Evolutionary conservation across 306 rosid species (phyloP).

Genomic region (Delonix regia): DNA sequence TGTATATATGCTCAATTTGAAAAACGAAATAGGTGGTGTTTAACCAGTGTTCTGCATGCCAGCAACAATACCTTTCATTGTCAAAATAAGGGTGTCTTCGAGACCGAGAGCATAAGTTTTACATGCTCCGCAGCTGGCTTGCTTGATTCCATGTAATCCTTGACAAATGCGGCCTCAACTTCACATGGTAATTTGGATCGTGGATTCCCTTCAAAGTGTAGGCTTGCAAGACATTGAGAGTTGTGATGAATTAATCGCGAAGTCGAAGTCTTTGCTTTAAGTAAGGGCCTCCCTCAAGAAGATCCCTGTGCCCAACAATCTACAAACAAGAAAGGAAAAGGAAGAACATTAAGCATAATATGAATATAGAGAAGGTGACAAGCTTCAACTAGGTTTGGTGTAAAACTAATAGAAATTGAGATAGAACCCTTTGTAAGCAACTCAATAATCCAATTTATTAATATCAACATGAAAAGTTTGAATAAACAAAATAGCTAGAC

Average conservation of each 20-base stretch:
- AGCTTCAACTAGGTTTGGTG: background rate
- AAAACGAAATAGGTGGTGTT: constrained; percentile 24
- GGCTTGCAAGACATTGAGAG: constrained; percentile 92
- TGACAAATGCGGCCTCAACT: constrained; percentile 74
- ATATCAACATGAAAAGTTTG: too few relatives aligned
- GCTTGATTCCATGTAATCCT: constrained; percentile 78
- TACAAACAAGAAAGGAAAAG: constrained; percentile 26
- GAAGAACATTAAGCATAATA: background rate
- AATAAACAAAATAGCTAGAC: too few relatives aligned
- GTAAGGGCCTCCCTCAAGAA: constrained; percentile 95
- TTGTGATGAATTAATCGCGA: constrained; percentile 81
- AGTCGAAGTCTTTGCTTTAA: constrained; percentile 89
- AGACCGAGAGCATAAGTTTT: constrained; percentile 92
- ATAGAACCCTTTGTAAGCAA: background rate
- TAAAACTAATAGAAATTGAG: background rate
- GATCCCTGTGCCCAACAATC: constrained; percentile 86
- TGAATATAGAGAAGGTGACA: background rate
- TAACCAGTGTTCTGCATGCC: constrained; percentile 99
- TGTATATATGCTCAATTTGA: background rate
- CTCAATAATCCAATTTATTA: background rate
- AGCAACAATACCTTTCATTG: constrained; percentile 99
- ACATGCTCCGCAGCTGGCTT: constrained; percentile 95
- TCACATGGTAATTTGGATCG: constrained; percentile 74
- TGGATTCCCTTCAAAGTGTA: constrained; percentile 88
- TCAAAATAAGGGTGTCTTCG: constrained; percentile 93